These are phyloP conservation scores for Tubosaeta sp. DNA, from an alignment of 768 basidiomycete genomes.

Conservation along the genomic window DNA sequence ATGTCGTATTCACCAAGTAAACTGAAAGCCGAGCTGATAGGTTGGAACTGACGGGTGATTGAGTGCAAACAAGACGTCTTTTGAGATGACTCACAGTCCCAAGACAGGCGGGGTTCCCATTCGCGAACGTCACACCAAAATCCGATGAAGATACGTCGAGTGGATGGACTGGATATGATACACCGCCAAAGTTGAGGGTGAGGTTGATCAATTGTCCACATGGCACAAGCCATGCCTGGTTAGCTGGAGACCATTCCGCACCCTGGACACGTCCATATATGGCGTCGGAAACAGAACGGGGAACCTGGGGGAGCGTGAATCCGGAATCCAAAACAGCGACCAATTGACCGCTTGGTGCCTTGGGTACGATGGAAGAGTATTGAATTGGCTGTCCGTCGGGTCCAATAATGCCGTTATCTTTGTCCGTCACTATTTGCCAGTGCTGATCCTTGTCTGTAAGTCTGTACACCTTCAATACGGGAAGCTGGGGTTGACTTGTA, in stretches of 20 bases:
- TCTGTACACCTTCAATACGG: conserved; percentile 60
- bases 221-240: conserved; percentile 67
- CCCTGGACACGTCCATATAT: conserved; percentile 78
- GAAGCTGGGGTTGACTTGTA: conserved; percentile 56
- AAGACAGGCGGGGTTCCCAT: conserved; percentile 57
- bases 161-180: conserved; percentile 68
- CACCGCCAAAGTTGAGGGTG: conserved; percentile 67
- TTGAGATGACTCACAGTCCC: conserved; percentile 51
- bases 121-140: conserved; percentile 38
- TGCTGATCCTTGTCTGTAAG: conserved; percentile 68
- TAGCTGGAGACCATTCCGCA: conserved; percentile 55
- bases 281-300: conserved; percentile 68
- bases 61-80: neutral
- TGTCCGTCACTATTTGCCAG: conserved; percentile 73
- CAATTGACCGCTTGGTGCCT: conserved; percentile 57
- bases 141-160: conserved; percentile 63
- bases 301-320: conserved; percentile 68
- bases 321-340: conserved; percentile 76
- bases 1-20: conserved; percentile 75
- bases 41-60: conserved; percentile 60
- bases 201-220: conserved; percentile 71
- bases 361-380: conserved; percentile 63
- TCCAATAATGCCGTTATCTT: conserved; percentile 62
- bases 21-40: conserved; percentile 76
- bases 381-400: conserved; percentile 66